phyloP scores from a whole-genome alignment of 1,284 basidiomycete genomes.

The Cryptococcus sp. region DNA sequence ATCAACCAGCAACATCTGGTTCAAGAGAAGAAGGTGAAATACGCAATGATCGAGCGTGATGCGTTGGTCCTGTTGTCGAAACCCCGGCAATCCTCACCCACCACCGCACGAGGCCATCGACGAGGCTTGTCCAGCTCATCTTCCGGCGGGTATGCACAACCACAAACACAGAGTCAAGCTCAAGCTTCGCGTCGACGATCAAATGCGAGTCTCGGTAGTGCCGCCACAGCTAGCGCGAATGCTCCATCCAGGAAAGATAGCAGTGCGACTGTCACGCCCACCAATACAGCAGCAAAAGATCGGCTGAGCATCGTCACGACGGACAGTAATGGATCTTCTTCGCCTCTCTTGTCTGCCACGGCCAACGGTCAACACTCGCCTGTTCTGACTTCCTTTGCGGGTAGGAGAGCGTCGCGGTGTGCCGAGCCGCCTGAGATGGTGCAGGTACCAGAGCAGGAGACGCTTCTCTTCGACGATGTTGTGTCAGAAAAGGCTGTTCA shows the following conservation, averaged over 20 bases:
- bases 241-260: constrained; percentile 14
- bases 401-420: constrained; percentile 31
- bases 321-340: constrained; percentile 10
- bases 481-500: constrained; percentile 12
- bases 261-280: constrained; percentile 1
- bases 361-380: constrained; percentile 8
- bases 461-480: constrained; percentile 1
- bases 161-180: constrained; percentile 3
- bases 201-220: constrained; percentile 10
- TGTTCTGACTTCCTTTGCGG: constrained; percentile 13
- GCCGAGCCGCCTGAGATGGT: constrained; percentile 37
- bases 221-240: background rate
- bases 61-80: constrained; percentile 55
- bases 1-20: constrained; percentile 57
- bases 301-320: constrained; percentile 28
- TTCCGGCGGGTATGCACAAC: constrained; percentile 15
- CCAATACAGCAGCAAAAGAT: constrained; percentile 11
- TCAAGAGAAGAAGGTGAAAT: constrained; percentile 58
- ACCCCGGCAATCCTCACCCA: constrained; percentile 40
- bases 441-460: constrained; percentile 19
- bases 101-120: constrained; percentile 40
- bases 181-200: constrained; percentile 12
- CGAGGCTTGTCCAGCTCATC: constrained; percentile 40
- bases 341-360: background rate
- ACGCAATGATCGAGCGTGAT: constrained; percentile 58